Percentiles rank a stretch among this genome's conserved stretches.
Evolutionary conservation across 2,329 filamentous ascomycete species (phyloP).

Genomic region (Tolypocladium cylindrosporum): DNA sequence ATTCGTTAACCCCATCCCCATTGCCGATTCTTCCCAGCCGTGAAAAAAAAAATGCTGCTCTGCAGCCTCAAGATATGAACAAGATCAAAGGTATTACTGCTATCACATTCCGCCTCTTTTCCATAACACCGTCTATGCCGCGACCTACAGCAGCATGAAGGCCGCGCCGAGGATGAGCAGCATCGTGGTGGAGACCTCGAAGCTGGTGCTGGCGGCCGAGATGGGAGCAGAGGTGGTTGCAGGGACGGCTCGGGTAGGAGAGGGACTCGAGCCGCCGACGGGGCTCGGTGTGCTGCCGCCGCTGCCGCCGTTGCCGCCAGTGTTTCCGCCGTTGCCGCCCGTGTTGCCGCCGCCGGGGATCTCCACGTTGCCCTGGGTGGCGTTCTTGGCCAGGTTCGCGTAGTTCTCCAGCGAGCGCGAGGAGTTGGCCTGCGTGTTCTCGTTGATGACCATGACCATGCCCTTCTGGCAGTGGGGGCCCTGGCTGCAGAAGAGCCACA

Average conservation of each 20-base stretch:
- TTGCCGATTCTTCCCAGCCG: not conserved
- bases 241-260: not conserved
- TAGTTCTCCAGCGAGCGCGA: constrained; percentile 41
- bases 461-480: constrained; percentile 63
- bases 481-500: constrained; percentile 75
- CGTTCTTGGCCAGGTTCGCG: constrained; percentile 26
- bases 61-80: not conserved
- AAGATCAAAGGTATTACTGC: not conserved
- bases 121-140: not conserved
- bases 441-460: constrained; percentile 71
- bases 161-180: constrained; percentile 32
- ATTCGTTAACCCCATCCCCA: not conserved
- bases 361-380: constrained; percentile 13
- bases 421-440: constrained; percentile 45
- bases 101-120: not conserved
- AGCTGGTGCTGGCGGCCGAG: constrained; percentile 13
- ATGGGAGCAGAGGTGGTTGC: constrained; percentile 9
- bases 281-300: not conserved
- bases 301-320: constrained; percentile 5
- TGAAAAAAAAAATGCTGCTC: not conserved
- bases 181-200: constrained; percentile 30
- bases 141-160: constrained; percentile 28
- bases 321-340: constrained; percentile 11
- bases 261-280: not conserved
- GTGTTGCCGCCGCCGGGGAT: constrained; percentile 7